phyloP scores from a whole-genome alignment of 768 basidiomycete species.

The Auriscalpium microsporum region DNA sequence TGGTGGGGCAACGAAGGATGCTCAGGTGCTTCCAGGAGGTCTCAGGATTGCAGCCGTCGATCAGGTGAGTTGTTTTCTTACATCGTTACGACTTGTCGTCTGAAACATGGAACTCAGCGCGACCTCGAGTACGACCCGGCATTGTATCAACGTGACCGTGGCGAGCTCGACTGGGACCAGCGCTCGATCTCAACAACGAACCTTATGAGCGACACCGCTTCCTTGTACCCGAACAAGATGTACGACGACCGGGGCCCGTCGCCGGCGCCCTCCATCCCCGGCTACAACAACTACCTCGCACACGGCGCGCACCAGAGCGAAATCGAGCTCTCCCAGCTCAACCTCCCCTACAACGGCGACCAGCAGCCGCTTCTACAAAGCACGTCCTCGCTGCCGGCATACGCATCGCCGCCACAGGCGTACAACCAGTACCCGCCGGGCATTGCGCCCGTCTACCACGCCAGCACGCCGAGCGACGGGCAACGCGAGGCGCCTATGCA shows the following conservation, averaged over 20 bases:
- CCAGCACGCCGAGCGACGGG: conserved; percentile 29
- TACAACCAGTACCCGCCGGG: conserved; percentile 30
- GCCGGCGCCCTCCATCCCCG: conserved; percentile 30
- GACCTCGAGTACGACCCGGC: conserved; percentile 80
- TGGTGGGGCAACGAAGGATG: conserved; percentile 68
- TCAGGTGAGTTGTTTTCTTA: conserved; percentile 37
- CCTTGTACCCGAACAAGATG: conserved; percentile 34
- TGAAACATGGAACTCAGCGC: conserved; percentile 26
- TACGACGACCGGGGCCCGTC: conserved; percentile 32
- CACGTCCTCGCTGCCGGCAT: conserved; percentile 5
- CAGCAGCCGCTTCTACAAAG: conserved; percentile 48
- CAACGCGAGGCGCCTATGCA: conserved; percentile 57
- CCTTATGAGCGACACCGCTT: conserved; percentile 37
- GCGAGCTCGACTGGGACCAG: conserved; percentile 83
- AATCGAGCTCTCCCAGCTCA: conserved; percentile 50
- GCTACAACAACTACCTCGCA: conserved; percentile 53
- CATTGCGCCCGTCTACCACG: conserved; percentile 34
- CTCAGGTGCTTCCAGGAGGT: conserved; percentile 67
- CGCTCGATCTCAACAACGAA: conserved; percentile 61
- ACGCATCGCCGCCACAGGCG: conserved; percentile 17
- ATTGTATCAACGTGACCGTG: conserved; percentile 70
- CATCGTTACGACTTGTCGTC: background rate
- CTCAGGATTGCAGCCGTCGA: conserved; percentile 78
- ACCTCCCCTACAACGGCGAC: conserved; percentile 32
- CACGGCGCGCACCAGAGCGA: conserved; percentile 35